phyloP scores from a whole-genome alignment of 2,329 filamentous ascomycete species.

The Grosmannia serpens region DNA sequence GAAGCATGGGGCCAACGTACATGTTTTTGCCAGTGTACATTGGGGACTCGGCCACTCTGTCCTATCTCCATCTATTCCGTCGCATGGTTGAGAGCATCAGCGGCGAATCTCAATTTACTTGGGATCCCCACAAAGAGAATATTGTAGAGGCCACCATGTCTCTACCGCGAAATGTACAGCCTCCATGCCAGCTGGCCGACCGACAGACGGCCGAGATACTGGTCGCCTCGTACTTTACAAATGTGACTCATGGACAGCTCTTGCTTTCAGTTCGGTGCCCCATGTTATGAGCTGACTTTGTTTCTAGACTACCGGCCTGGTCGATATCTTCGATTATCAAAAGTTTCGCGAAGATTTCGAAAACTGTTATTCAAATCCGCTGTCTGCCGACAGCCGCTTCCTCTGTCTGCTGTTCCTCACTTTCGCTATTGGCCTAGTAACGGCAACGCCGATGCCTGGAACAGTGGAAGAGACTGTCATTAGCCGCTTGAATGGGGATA shows the following conservation, averaged over 20 bases:
- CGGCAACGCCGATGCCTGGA: conserved; percentile 40
- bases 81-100: conserved; percentile 45
- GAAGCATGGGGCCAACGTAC: background rate
- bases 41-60: conserved; percentile 51
- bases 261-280: background rate
- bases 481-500: conserved; percentile 31
- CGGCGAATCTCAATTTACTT: conserved; percentile 44
- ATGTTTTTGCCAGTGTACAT: conserved; percentile 36
- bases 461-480: conserved; percentile 39
- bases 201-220: conserved; percentile 37
- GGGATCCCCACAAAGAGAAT: conserved; percentile 45
- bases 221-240: conserved; percentile 48
- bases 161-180: conserved; percentile 30
- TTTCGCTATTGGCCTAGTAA: conserved; percentile 49
- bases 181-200: conserved; percentile 44
- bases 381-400: conserved; percentile 35
- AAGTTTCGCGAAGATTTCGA: conserved; percentile 38
- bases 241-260: conserved; percentile 24
- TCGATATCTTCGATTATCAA: conserved; percentile 46
- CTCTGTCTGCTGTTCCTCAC: conserved; percentile 51
- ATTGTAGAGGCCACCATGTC: conserved; percentile 40
- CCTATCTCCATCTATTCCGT: conserved; percentile 48
- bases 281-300: background rate
- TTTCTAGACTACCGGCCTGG: conserved; percentile 43
- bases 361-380: conserved; percentile 41